Evolutionary conservation across 2,329 filamentous ascomycete genomes (phyloP).

Genomic region (Cryphonectria radicalis): DNA sequence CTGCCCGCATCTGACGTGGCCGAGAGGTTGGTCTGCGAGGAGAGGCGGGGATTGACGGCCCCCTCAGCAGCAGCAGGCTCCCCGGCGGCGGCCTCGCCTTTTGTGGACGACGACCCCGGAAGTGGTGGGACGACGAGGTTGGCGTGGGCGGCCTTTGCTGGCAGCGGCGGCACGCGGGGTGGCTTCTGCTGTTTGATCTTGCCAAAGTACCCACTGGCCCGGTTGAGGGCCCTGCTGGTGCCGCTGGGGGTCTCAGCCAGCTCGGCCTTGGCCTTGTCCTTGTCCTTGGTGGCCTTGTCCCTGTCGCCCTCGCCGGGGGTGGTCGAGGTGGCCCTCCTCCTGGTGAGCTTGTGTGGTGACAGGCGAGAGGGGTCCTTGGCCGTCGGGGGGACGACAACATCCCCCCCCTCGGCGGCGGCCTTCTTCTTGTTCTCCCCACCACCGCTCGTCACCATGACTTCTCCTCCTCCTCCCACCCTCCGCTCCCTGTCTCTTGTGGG

Average conservation of each 20-base stretch:
- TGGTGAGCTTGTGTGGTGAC: conserved; percentile 37
- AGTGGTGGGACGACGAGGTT: conserved; percentile 27
- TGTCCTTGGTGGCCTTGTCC: too few relatives aligned
- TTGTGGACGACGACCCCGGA: conserved; percentile 8
- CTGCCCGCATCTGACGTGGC: conserved; percentile 29
- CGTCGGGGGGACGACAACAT: not conserved
- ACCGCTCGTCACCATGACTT: conserved; percentile 29
- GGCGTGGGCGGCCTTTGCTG: conserved; percentile 36
- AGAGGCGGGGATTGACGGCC: conserved; percentile 38
- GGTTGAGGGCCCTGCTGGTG: conserved; percentile 45
- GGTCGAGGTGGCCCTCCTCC: conserved; percentile 38
- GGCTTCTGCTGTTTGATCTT: conserved; percentile 55
- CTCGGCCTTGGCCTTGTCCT: conserved; percentile 38
- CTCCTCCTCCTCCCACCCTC: not conserved
- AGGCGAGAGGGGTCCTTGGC: conserved; percentile 35
- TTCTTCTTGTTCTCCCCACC: conserved; percentile 30
- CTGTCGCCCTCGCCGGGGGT: conserved; percentile 33
- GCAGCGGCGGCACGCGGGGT: conserved; percentile 38
- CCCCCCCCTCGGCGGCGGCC: conserved; percentile 17
- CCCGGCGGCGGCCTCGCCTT: conserved; percentile 29
- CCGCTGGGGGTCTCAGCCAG: conserved; percentile 44
- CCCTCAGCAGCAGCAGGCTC: conserved; percentile 8
- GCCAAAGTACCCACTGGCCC: conserved; percentile 54
- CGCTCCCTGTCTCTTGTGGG: conserved; percentile 40
- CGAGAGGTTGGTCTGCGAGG: conserved; percentile 44